These are phyloP conservation scores for Solanum peruvianum DNA, from an alignment of 257 asterid genomes.

Conservation along the genomic window DNA sequence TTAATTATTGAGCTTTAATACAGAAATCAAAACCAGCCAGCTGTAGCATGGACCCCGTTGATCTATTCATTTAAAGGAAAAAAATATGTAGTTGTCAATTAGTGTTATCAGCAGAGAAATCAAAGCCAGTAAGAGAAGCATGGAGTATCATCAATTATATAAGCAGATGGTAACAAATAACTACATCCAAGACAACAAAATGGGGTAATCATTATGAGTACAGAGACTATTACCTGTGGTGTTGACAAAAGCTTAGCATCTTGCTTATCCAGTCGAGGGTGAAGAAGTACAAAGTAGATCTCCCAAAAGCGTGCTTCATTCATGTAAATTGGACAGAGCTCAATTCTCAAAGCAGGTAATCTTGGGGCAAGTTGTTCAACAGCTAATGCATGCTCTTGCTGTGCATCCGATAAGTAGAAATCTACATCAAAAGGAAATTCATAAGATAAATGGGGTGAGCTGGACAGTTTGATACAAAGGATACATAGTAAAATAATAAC, in stretches of 20 bases:
- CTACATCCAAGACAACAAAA: neutral
- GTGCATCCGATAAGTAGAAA: neutral
- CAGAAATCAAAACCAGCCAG: neutral
- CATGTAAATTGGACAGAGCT: neutral
- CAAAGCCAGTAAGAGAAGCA: neutral
- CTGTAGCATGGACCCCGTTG: neutral
- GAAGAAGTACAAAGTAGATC: neutral
- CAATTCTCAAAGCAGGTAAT: neutral
- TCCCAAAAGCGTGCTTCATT: neutral
- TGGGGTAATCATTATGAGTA: neutral
- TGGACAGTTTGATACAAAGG: neutral
- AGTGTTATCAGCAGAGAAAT: neutral
- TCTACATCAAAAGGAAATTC: neutral
- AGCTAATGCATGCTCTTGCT: neutral
- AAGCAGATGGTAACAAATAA: neutral
- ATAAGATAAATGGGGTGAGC: neutral
- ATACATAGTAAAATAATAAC: neutral
- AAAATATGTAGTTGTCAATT: neutral
- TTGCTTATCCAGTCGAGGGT: neutral
- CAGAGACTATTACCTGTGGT: neutral
- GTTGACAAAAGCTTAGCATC: neutral
- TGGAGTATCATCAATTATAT: neutral
- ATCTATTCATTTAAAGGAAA: neutral
- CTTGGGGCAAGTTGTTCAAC: neutral
- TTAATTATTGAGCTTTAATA: neutral